Percentiles rank a stretch among this genome's conserved stretches.
These are phyloP conservation scores for Kernera saxatilis DNA, from an alignment of 345 rosid species.

Conservation along the genomic window DNA sequence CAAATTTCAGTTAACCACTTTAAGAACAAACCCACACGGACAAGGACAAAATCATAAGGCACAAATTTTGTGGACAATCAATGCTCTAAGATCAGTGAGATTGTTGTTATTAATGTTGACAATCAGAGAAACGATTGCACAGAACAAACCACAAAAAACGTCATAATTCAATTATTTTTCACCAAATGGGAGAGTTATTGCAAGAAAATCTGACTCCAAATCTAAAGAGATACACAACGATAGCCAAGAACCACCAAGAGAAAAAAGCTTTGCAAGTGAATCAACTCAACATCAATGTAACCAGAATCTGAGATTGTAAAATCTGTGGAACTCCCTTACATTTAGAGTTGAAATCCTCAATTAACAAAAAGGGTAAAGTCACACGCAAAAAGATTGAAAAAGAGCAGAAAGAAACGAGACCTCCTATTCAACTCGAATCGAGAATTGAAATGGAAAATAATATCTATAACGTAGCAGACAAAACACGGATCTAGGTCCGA, in stretches of 20 bases:
- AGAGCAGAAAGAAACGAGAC: background rate
- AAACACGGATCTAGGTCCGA: slow-evolving; percentile 19
- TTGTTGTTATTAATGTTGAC: background rate
- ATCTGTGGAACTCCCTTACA: background rate
- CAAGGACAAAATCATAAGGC: background rate
- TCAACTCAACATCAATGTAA: background rate
- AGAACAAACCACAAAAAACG: background rate
- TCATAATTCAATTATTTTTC: background rate
- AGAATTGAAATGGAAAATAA: background rate
- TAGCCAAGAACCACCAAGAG: background rate
- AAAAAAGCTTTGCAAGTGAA: background rate
- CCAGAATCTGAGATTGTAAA: background rate
- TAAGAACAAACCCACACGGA: background rate
- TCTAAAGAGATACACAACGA: background rate
- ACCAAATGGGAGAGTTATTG: background rate
- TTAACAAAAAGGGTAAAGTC: background rate
- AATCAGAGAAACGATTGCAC: background rate
- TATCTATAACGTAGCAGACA: background rate
- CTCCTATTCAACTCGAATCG: background rate
- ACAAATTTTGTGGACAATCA: background rate
- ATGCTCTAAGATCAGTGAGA: background rate
- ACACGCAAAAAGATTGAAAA: background rate
- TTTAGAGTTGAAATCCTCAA: background rate
- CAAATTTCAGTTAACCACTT: background rate
- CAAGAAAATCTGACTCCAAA: background rate